Base-by-base conservation (phyloP, 116 monocot species). In the Papilionanthe hybrid region DNA sequence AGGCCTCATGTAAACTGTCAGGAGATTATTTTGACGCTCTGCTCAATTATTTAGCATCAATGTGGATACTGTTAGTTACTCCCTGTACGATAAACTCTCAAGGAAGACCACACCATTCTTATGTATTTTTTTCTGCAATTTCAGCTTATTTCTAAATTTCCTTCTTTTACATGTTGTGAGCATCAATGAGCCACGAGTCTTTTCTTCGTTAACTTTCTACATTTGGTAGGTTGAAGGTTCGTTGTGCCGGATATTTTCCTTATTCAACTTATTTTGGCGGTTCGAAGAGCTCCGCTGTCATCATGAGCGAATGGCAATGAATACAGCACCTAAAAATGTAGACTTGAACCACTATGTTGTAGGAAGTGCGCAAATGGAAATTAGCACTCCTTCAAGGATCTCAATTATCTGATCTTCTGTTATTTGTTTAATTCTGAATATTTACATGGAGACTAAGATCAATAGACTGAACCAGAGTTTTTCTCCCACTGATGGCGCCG, bases 181-280 rank as follows among this genome's bases (percentile, higher is more conserved):
- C 53, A 53, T 53, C 53, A 53, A 53, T 3, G 53, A 53, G 4
- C 53, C 17, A 4, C 53, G 17, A 13, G 53, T 17, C 17, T 28
- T 71, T 37, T 71, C 32, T 0, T 71, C 37, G 32, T 55, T 49
- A 53, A 53, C 5, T 6, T 56, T 12, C 63, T 15, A 27, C 19
- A 67, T 13, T n/a, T n/a, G 48, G 23, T 82, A 95, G 95, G 90
- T 83, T 95, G 95, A 90, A 87, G 80, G 55, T 42, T 30, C 78
- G 85, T 12, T 91, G 91, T 77, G 87, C 88, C 17, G 86, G 88
- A 76, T 92, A 91, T 77, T 95, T 95, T 55, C 95, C 90, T 7
- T 95, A 82, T 80, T 95, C 95, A 0, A 87, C 89, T 30, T 69
- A 91, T 22, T 88, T 92, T 82, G 87, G 63, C 60, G 89, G 87